A percentile compares a stretch with the other conserved stretches of the same genome.
phyloP scores from a whole-genome alignment of 495 filamentous ascomycete genomes.

The Pseudevernia furfuracea region DNA sequence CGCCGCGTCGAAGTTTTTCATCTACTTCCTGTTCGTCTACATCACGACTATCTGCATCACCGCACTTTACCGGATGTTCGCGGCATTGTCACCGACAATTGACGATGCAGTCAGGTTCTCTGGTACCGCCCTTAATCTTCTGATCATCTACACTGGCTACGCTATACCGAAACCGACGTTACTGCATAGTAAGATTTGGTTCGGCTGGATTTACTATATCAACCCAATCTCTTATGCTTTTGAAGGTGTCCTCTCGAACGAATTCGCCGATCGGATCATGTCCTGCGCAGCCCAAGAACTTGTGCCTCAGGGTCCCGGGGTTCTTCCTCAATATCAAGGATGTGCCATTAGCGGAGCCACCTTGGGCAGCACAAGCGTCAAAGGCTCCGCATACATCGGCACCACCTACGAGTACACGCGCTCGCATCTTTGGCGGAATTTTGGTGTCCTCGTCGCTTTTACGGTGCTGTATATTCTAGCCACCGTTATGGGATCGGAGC shows the following conservation, averaged over 20 bases:
- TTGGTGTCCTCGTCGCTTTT: constrained; percentile 66
- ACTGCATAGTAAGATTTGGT: constrained; percentile 63
- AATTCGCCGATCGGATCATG: constrained; percentile 54
- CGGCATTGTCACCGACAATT: constrained; percentile 60
- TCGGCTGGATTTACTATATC: constrained; percentile 65
- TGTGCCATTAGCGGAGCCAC: constrained; percentile 54
- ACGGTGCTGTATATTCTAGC: constrained; percentile 60
- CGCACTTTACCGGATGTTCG: constrained; percentile 69
- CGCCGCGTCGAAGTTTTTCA: constrained; percentile 62
- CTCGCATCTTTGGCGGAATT: constrained; percentile 70
- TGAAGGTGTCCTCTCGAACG: constrained; percentile 58
- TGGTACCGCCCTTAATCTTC: constrained; percentile 58
- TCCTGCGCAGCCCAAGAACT: constrained; percentile 50
- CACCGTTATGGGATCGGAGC: constrained; percentile 53
- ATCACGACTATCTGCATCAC: constrained; percentile 60
- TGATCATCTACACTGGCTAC: constrained; percentile 72
- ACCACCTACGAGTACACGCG: constrained; percentile 52
- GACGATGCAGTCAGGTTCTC: constrained; percentile 67
- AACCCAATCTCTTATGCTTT: constrained; percentile 69
- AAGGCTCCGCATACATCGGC: constrained; percentile 53
- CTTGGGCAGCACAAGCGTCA: constrained; percentile 38
- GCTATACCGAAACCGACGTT: constrained; percentile 61
- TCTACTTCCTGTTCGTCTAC: constrained; percentile 65
- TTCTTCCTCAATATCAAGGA: constrained; percentile 47
- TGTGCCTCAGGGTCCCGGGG: constrained; percentile 48